A percentile compares a stretch with the other conserved stretches of the same genome.
Conservation (phyloP, 495 filamentous ascomycete genomes). For the Penicillium atrosanguineum region DNA sequence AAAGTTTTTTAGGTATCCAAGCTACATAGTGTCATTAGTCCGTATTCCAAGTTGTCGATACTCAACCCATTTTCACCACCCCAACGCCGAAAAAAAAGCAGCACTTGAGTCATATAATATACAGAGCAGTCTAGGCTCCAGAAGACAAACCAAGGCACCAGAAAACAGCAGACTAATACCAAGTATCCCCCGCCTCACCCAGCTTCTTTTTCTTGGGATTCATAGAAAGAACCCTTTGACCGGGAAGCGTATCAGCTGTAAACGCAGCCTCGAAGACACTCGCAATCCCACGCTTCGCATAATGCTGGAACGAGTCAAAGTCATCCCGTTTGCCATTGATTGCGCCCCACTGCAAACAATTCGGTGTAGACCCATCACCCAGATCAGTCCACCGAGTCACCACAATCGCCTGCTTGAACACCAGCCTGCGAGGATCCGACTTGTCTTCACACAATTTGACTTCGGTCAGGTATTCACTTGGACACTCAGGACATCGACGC, state of each 20-base stretch:
- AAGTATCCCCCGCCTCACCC: slow-evolving; percentile 45
- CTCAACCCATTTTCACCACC: not conserved
- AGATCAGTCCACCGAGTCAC: slow-evolving; percentile 61
- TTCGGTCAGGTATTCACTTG: slow-evolving; percentile 59
- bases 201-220: slow-evolving; percentile 49
- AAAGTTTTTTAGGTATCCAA: not conserved
- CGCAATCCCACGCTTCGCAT: slow-evolving; percentile 51
- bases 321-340: slow-evolving; percentile 40
- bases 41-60: not conserved
- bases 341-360: slow-evolving; percentile 47
- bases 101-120: not conserved
- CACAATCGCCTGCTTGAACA: slow-evolving; percentile 57
- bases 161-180: slow-evolving; percentile 40
- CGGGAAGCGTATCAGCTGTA: slow-evolving; percentile 52
- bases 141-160: not conserved
- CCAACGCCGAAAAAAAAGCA: not conserved
- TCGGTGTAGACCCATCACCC: slow-evolving; percentile 48
- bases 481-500: slow-evolving; percentile 58
- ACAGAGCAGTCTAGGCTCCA: not conserved
- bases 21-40: not conserved
- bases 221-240: slow-evolving; percentile 54
- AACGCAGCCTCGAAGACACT: slow-evolving; percentile 57
- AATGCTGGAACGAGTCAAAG: slow-evolving; percentile 51
- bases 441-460: slow-evolving; percentile 53
- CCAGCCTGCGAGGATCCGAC: slow-evolving; percentile 12